These are phyloP conservation scores for Tothia fuscella DNA, from an alignment of 2,329 filamentous ascomycete species.

Conservation along the genomic window DNA sequence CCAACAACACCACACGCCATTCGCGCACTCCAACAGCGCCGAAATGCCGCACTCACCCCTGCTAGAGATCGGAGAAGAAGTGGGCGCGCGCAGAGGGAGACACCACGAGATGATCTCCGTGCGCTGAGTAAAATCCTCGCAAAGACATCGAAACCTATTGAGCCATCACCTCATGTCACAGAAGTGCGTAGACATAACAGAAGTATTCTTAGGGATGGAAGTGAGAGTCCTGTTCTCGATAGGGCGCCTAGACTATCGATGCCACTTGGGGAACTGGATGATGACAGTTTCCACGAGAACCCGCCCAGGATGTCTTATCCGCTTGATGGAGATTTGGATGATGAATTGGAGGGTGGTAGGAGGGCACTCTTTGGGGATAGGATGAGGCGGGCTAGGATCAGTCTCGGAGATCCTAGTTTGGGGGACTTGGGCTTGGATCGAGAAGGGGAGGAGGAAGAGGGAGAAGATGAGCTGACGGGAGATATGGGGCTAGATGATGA, in stretches of 20 bases:
- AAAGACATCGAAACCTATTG: conserved; percentile 32
- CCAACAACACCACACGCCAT: conserved; percentile 45
- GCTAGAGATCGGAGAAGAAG: conserved; percentile 36
- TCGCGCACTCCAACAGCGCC: conserved; percentile 40
- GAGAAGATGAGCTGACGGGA: neutral
- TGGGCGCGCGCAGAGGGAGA: conserved; percentile 39
- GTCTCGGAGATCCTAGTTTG: conserved; percentile 18
- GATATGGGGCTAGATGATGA: conserved; percentile 2
- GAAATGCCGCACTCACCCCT: conserved; percentile 37
- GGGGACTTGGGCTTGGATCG: conserved; percentile 24
- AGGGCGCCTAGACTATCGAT: conserved; percentile 29
- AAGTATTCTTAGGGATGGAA: conserved; percentile 29
- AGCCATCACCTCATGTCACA: conserved; percentile 34
- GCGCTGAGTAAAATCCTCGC: conserved; percentile 44
- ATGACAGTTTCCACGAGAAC: conserved; percentile 28
- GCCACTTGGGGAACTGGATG: conserved; percentile 30
- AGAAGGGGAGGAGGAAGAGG: conserved; percentile 4
- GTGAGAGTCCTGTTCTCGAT: conserved; percentile 34
- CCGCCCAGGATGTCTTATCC: conserved; percentile 27
- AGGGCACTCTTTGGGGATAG: neutral
- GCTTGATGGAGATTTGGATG: conserved; percentile 24
- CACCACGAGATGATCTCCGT: conserved; percentile 41
- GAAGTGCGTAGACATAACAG: conserved; percentile 13
- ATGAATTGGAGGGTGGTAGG: conserved; percentile 3
- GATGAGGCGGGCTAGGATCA: conserved; percentile 37